Conservation (phyloP, 1,284 basidiomycete species). For the Porodaedalea pini region DNA sequence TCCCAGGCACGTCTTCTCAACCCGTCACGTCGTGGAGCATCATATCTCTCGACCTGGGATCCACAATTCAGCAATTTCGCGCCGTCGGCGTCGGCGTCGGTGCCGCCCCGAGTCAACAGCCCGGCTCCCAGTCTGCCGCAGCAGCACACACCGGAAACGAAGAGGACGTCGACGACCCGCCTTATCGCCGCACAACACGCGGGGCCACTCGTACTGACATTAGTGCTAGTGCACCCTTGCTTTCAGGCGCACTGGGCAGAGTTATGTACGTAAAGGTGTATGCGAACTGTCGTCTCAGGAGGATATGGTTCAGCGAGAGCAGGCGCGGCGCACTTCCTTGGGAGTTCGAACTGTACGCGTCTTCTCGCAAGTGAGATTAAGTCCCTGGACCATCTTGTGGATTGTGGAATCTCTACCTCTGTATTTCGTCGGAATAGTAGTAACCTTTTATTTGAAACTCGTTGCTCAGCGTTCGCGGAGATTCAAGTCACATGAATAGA, state of each 20-base stretch:
- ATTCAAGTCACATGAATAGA: too few relatives aligned
- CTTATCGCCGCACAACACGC: not conserved
- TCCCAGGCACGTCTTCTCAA: slow-evolving; percentile 51
- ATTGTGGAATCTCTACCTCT: too few relatives aligned
- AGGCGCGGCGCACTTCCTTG: slow-evolving; percentile 51
- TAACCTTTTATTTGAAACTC: too few relatives aligned
- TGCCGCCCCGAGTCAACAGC: slow-evolving; percentile 28
- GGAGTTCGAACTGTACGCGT: slow-evolving; percentile 61
- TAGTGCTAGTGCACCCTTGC: slow-evolving; percentile 36
- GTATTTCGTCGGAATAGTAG: too few relatives aligned
- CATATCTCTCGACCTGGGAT: slow-evolving; percentile 57
- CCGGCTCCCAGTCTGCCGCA: slow-evolving; percentile 8
- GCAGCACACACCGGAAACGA: slow-evolving; percentile 28
- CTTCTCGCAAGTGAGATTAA: not conserved
- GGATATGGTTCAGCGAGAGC: slow-evolving; percentile 69
- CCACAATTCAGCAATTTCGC: slow-evolving; percentile 62
- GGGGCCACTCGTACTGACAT: slow-evolving; percentile 1
- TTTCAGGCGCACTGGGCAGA: slow-evolving; percentile 58
- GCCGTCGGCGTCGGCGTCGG: slow-evolving; percentile 44
- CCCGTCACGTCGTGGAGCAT: slow-evolving; percentile 73
- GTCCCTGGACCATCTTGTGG: too few relatives aligned
- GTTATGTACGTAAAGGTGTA: slow-evolving; percentile 74
- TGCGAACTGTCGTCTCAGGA: slow-evolving; percentile 73
- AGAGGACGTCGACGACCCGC: slow-evolving; percentile 14
- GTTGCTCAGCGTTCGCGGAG: too few relatives aligned